Evolutionary conservation across 306 rosid species (phyloP), one percentile per base, ranked within the genome.

Genomic region (Hippophae gyantsensis): DNA sequence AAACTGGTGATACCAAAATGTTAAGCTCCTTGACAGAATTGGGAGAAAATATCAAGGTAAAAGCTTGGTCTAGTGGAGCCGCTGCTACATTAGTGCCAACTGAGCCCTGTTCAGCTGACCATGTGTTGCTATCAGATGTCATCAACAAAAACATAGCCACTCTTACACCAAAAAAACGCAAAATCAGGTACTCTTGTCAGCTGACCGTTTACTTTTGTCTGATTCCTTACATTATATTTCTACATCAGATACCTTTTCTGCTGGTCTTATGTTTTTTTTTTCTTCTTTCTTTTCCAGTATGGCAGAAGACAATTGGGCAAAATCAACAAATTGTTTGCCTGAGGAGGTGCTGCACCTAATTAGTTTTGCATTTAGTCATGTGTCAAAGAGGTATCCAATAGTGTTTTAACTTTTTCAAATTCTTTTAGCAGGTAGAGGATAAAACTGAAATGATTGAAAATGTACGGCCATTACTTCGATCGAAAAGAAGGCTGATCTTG

Each of bases 301-400:
- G 47, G 73, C 78, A 51, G 86, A 77, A 59, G 61, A 67, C 61
- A 78, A 71, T 7, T 81, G 86, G 86, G 80, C 82, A 7, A 49
- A 58, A 70, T 67, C 76, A 8, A 70, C 78, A 58, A 68, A 71
- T 68, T 56, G 80, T 57, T 43, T 68, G 69, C 47, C 47, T 69
- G 86, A 81, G 61, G 74, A 77, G 66, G 86, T 81, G 63, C 38
- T 43, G 73, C 41, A 49, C 54, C 51, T 48, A 32, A 6, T 76
- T 55, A 32, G 1, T 45, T 46, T 60, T 23, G 38, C 54, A 55
- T 32, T 27, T 18, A 13, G 46, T 55, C 59, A 18, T 48, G 48
- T 9, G 7, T 58, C 23, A 6, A 60, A 50, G 60, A 13, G 18
- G 9, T 53, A 52, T 5, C 14, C 60, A 27, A 46, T 58, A 40